Percentiles rank a stretch among this genome's conserved stretches.
Conservation (phyloP, 2,329 filamentous ascomycete species). For the Claviceps fusiformis region DNA sequence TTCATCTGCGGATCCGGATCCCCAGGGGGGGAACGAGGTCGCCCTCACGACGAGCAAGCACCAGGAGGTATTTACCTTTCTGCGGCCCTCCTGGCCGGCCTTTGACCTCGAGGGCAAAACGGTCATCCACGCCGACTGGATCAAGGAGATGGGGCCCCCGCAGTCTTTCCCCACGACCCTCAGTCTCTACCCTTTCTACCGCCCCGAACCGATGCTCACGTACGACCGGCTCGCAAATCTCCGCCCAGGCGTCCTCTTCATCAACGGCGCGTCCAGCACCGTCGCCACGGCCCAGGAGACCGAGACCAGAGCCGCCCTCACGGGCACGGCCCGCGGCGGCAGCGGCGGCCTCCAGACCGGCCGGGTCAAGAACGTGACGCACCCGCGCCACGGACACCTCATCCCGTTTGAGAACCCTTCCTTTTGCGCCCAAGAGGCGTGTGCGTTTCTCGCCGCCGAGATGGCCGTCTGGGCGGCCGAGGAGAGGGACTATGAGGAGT, state of each 20-base stretch:
- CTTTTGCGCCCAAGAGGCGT: slow-evolving; percentile 48
- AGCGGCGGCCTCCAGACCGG: slow-evolving; percentile 52
- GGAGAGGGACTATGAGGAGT: slow-evolving; percentile 42
- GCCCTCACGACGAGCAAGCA: slow-evolving; percentile 74
- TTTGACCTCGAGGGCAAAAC: slow-evolving; percentile 22
- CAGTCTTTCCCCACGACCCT: no score
- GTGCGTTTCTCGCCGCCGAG: slow-evolving; percentile 43
- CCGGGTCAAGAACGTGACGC: slow-evolving; percentile 49
- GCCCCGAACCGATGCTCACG: slow-evolving; percentile 46
- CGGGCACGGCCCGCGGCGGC: slow-evolving; percentile 52
- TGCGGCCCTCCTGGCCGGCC: slow-evolving; percentile 44
- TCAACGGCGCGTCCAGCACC: slow-evolving; percentile 49
- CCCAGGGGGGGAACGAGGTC: slow-evolving; percentile 31
- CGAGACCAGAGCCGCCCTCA: slow-evolving; percentile 47
- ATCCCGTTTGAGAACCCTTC: slow-evolving; percentile 69
- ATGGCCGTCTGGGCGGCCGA: slow-evolving; percentile 42
- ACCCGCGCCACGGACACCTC: slow-evolving; percentile 60
- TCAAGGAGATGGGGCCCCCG: slow-evolving; percentile 32
- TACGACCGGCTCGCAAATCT: slow-evolving; percentile 44
- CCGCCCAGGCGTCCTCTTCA: slow-evolving; percentile 52
- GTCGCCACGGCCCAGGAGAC: slow-evolving; percentile 38
- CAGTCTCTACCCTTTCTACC: slow-evolving; percentile 45
- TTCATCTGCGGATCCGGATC: slow-evolving; percentile 8
- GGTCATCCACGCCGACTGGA: slow-evolving; percentile 24
- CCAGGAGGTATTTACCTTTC: slow-evolving; percentile 63